Conservation (phyloP, 495 filamentous ascomycete species). For the Parathielavia appendiculata region DNA sequence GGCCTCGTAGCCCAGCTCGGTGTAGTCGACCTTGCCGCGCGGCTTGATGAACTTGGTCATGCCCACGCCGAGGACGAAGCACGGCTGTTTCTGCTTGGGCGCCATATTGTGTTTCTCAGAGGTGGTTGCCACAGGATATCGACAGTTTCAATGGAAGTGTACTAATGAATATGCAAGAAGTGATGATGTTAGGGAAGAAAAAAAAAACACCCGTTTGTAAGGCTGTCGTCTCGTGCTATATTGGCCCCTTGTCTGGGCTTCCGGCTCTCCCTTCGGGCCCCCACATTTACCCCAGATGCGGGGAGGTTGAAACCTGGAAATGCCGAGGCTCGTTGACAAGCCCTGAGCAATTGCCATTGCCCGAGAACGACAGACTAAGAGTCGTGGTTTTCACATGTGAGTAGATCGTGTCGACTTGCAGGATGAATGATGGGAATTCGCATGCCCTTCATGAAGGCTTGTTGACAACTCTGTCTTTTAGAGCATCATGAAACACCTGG, state of each 20-base stretch:
- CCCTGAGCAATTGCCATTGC: background rate
- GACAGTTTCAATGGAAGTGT: background rate
- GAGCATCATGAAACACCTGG: no score
- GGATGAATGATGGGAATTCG: no score
- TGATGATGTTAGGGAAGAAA: background rate
- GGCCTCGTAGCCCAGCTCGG: conserved; percentile 88
- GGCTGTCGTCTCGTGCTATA: background rate
- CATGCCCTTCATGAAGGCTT: no score
- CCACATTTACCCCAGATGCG: conserved; percentile 15
- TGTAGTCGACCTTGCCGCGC: conserved; percentile 82
- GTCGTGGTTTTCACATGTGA: no score
- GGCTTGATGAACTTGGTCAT: conserved; percentile 99
- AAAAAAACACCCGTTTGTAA: background rate
- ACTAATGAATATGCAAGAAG: background rate
- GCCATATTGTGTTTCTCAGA: conserved; percentile 33
- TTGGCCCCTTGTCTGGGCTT: background rate
- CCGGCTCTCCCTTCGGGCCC: background rate
- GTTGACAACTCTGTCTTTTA: no score
- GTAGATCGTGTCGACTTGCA: no score
- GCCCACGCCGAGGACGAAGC: conserved; percentile 91
- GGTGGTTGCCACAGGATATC: background rate
- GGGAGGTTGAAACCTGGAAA: conserved; percentile 1
- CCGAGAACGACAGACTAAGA: no score
- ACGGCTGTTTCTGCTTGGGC: conserved; percentile 41
- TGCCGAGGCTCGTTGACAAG: conserved; percentile 14